A percentile compares a stretch with the other conserved stretches of the same genome.
These are phyloP conservation scores for Chaetomium sp. DNA, from an alignment of 2,329 filamentous ascomycete species.

Conservation along the genomic window DNA sequence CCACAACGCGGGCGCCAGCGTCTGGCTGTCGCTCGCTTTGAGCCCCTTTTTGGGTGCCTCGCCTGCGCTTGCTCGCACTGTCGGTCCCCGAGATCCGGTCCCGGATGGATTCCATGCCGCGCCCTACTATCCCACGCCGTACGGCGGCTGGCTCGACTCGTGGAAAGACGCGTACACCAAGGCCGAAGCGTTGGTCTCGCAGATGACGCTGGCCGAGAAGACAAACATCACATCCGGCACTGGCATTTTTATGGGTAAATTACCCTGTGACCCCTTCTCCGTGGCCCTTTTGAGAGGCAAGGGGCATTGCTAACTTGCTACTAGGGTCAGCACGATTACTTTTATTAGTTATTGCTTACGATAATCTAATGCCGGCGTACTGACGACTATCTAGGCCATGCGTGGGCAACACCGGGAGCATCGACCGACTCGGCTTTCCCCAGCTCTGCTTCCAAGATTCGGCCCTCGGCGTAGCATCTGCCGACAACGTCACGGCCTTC, in stretches of 20 bases:
- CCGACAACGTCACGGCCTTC: slow-evolving; percentile 70
- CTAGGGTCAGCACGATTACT: slow-evolving; percentile 18
- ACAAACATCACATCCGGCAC: slow-evolving; percentile 68
- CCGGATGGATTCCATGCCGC: slow-evolving; percentile 37
- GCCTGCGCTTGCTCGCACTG: slow-evolving; percentile 17
- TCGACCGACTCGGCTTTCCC: slow-evolving; percentile 62
- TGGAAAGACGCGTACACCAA: slow-evolving; percentile 67
- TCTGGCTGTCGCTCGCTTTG: slow-evolving; percentile 14
- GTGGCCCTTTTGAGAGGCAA: not conserved
- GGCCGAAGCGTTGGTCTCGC: slow-evolving; percentile 59
- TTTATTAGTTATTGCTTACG: not conserved
- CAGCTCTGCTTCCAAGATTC: slow-evolving; percentile 67
- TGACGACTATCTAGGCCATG: slow-evolving; percentile 44
- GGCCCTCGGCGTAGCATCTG: slow-evolving; percentile 63
- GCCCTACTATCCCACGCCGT: slow-evolving; percentile 67
- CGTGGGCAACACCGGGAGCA: slow-evolving; percentile 70
- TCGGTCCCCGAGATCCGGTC: slow-evolving; percentile 26
- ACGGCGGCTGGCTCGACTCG: slow-evolving; percentile 61
- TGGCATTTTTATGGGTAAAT: slow-evolving; percentile 61
- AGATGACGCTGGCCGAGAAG: slow-evolving; percentile 77
- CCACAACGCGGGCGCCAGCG: not conserved
- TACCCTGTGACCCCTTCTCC: not conserved
- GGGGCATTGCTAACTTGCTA: not conserved
- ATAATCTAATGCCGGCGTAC: not conserved
- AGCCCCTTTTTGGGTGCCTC: slow-evolving; percentile 16